Evolutionary conservation across 2,329 filamentous ascomycete species (phyloP).

Genomic region (Colletotrichum magnum): DNA sequence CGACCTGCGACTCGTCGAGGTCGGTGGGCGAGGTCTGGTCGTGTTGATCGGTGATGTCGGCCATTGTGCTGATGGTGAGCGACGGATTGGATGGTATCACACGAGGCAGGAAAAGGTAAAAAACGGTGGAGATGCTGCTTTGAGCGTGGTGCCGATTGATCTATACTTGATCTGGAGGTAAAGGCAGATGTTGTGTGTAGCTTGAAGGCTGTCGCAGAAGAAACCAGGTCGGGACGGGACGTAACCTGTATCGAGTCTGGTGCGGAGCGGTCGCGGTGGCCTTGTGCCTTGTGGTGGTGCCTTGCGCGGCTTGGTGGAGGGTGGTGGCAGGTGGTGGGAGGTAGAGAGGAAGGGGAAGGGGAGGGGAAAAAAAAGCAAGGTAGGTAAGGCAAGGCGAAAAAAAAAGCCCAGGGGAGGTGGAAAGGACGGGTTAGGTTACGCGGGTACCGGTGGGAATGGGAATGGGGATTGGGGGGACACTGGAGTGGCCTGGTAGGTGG

Average conservation of each 20-base stretch:
- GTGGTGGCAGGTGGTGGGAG: conserved; percentile 44
- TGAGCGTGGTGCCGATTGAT: conserved; percentile 75
- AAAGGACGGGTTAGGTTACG: conserved; percentile 13
- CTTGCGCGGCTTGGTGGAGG: conserved; percentile 21
- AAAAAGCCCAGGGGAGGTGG: conserved; percentile 4
- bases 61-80: conserved; percentile 66
- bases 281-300: conserved; percentile 22
- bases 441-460: conserved; percentile 29
- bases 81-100: conserved; percentile 45
- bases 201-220: conserved; percentile 63
- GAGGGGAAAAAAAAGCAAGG: background rate
- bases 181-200: conserved; percentile 56
- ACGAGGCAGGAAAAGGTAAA: conserved; percentile 68
- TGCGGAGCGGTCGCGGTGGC: conserved; percentile 46
- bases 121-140: conserved; percentile 74
- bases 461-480: background rate
- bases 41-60: conserved; percentile 85
- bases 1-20: conserved; percentile 80
- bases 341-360: conserved; percentile 42
- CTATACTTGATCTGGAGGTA: conserved; percentile 76
- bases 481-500: conserved; percentile 1
- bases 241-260: conserved; percentile 63
- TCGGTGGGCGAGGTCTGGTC: conserved; percentile 82
- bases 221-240: conserved; percentile 66
- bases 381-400: conserved; percentile 12